Evolutionary conservation across 768 basidiomycete genomes (phyloP).

Genomic region (Russula olivacea): DNA sequence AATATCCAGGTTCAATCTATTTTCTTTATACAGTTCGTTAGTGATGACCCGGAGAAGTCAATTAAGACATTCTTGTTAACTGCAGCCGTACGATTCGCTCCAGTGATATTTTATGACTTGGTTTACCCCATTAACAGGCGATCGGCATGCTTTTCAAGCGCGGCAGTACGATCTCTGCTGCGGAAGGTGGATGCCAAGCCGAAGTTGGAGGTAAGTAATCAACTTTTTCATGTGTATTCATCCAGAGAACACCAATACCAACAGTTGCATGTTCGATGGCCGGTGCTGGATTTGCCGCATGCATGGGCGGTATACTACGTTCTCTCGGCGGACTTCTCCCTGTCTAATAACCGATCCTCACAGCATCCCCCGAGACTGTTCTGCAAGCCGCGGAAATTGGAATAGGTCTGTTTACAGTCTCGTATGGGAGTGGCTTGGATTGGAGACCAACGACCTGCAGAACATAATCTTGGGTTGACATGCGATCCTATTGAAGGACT

Average conservation of each 20-base stretch:
- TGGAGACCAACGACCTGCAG: slow-evolving; percentile 34
- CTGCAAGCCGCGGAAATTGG: slow-evolving; percentile 90
- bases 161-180: slow-evolving; percentile 94
- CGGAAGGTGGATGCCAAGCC: slow-evolving; percentile 92
- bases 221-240: neutral
- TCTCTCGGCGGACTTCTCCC: slow-evolving; percentile 3
- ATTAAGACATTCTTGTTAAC: slow-evolving; percentile 87
- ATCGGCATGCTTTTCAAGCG: slow-evolving; percentile 96
- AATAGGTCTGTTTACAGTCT: slow-evolving; percentile 50
- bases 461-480: slow-evolving; percentile 83
- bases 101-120: slow-evolving; percentile 7
- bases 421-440: neutral
- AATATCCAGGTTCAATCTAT: neutral
- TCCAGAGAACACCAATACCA: neutral
- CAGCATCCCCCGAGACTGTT: slow-evolving; percentile 76
- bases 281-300: slow-evolving; percentile 87
- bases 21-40: slow-evolving; percentile 56
- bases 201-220: slow-evolving; percentile 74
- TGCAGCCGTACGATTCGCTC: slow-evolving; percentile 57
- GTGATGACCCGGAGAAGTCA: slow-evolving; percentile 84
- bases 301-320: slow-evolving; percentile 68
- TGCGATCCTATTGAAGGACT: slow-evolving; percentile 93
- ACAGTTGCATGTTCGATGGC: slow-evolving; percentile 95
- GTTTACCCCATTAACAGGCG: slow-evolving; percentile 43
- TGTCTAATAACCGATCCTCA: neutral